These are phyloP conservation scores for Coemansia sp. DNA, from an alignment of 192 early-diverging fungal species.

Conservation along the genomic window DNA sequence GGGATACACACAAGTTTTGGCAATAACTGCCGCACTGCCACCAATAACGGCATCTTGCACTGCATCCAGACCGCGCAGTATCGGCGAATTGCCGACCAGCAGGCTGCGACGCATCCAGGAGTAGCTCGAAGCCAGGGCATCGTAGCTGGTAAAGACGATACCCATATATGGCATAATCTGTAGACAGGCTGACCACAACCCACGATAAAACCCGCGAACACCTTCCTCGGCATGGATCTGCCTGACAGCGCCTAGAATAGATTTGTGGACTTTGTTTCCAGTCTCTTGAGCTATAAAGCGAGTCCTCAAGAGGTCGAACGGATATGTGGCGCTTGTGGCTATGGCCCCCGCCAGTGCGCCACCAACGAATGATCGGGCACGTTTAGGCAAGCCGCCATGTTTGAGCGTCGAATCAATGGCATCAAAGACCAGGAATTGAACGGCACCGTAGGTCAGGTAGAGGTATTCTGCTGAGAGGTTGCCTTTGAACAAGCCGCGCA, in stretches of 20 bases:
- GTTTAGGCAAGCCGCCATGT: constrained; percentile 24
- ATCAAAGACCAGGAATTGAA: constrained; percentile 81
- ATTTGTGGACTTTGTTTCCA: constrained; percentile 63
- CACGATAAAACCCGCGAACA: constrained; percentile 79
- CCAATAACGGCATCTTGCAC: constrained; percentile 72
- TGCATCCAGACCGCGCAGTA: constrained; percentile 10
- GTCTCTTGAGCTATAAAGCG: constrained; percentile 84
- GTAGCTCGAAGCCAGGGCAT: constrained; percentile 56
- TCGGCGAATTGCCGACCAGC: not conserved
- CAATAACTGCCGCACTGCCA: constrained; percentile 73
- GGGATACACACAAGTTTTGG: constrained; percentile 86
- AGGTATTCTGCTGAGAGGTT: constrained; percentile 91
- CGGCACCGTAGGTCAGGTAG: constrained; percentile 85
- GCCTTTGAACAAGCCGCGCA: constrained; percentile 87
- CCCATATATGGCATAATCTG: constrained; percentile 98
- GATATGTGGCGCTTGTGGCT: constrained; percentile 84
- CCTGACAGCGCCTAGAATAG: constrained; percentile 61
- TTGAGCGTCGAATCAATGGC: constrained; percentile 50
- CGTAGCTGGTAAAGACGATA: constrained; percentile 81
- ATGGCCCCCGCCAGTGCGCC: constrained; percentile 77
- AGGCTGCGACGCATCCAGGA: constrained; percentile 22
- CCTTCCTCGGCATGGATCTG: constrained; percentile 76
- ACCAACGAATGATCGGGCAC: constrained; percentile 62
- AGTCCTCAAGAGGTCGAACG: constrained; percentile 94
- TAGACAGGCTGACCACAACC: constrained; percentile 72